Evolutionary conservation across 202 grass and related monocot genomes (phyloP).

Genomic region (Elaeis oleifera): DNA sequence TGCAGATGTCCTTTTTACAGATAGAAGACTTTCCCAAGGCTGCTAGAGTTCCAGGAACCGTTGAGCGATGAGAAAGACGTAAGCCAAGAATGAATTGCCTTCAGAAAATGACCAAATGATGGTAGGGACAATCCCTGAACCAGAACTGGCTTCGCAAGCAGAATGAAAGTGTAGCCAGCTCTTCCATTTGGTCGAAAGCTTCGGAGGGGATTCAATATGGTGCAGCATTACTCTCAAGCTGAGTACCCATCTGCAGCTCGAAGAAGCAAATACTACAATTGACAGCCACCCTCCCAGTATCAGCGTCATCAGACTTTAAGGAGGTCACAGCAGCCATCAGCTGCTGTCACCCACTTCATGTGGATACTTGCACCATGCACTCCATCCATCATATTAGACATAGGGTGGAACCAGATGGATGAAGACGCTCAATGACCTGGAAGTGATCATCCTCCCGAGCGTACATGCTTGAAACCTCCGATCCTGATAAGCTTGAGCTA

Average conservation of each 20-base stretch:
- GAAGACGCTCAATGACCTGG: conserved; percentile 18
- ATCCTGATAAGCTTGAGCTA: conserved; percentile 9
- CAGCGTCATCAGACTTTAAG: conserved; percentile 28
- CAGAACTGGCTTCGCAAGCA: not conserved
- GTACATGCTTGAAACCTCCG: conserved; percentile 18
- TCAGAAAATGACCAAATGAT: conserved; percentile 12
- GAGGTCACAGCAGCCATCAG: conserved; percentile 23
- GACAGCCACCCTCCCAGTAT: not conserved
- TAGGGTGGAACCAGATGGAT: conserved; percentile 17
- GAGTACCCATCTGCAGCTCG: too few species aligned
- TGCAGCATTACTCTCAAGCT: too few species aligned
- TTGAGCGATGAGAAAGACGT: not conserved
- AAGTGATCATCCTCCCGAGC: conserved; percentile 13
- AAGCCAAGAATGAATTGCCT: conserved; percentile 48
- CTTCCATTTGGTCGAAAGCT: conserved; percentile 13
- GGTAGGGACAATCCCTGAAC: conserved; percentile 10
- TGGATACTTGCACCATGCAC: conserved; percentile 13
- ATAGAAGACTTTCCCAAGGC: not conserved
- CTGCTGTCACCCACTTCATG: conserved; percentile 24
- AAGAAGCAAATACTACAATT: not conserved
- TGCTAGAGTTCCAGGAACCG: not conserved
- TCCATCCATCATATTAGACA: conserved; percentile 22
- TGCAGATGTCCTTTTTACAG: not conserved
- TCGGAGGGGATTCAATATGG: conserved; percentile 10
- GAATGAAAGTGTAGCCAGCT: not conserved